Base-by-base conservation (phyloP, 2,329 filamentous ascomycete genomes). In the Zymoseptoria passerinii region DNA sequence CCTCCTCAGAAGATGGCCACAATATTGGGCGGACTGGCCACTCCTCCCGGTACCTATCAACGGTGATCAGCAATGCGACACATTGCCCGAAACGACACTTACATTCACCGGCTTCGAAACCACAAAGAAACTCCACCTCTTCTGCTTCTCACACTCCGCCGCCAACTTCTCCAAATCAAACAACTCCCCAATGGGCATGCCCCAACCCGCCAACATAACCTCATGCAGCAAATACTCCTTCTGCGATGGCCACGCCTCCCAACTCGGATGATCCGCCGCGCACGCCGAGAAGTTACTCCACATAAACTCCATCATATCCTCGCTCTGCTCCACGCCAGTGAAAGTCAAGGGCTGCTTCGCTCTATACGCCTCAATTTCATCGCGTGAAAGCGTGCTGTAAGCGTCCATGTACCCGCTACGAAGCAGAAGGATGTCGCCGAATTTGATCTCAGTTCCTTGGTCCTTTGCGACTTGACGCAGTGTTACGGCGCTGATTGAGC, bases 351-450 rank as follows among this genome's bases (percentile, higher is more conserved):
- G 77, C 18, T 69, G 61, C 62, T 75, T 68, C 27, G 72, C 70
- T 9, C 69, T 58, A 55, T 76, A 63, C 2, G 70, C 61, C 20
- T 70, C 67, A n/a, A 79, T 70, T 19, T 78, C 67, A 3, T 68
- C 60, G 4, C 70, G 62, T 1, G 73, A 69, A 20, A 77, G 74
- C n/a, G 66, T 62, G 3, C 72, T 67, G 56, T 75, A 75, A 1
- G 74, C 68, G 28, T 68, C 68, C 62, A 77, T 76, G 65, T 77
- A 82, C 9, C 80, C 78, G 5, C 70, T 76, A 6, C 80, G 76
- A 27, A 81, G 72, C 62, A 82, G 72, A 2, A 83, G 68, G 35
- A 83, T 76, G 61, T 82, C 80, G 8, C 80, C 80, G 56, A 81
- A 78, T n/a, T 73, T 89, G 28, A 81, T 70, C 61, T 78, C 72